A percentile compares a stretch with the other conserved stretches of the same genome.
Evolutionary conservation across 352 stramenopile species (phyloP).

Genomic region (Phytopythium ostracodes): DNA sequence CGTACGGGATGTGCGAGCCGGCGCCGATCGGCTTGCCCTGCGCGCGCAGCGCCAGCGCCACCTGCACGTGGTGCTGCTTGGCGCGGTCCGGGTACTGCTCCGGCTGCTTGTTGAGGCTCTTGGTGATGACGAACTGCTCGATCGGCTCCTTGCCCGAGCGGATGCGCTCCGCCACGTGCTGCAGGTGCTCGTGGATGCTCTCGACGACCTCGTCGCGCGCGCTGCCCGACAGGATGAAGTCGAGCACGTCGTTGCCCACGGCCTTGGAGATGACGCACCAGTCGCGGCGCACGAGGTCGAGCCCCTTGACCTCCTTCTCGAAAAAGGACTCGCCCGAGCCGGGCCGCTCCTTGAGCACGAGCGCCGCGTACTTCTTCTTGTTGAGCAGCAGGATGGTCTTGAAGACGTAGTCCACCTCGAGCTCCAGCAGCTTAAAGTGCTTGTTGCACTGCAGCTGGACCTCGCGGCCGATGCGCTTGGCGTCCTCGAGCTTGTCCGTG

Average conservation of each 20-base stretch:
- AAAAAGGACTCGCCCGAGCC: conserved; percentile 53
- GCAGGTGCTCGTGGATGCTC: conserved; percentile 95
- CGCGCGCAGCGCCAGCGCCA: conserved; percentile 94
- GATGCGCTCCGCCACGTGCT: conserved; percentile 91
- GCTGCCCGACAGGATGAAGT: conserved; percentile 96
- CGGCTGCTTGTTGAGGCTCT: conserved; percentile 98
- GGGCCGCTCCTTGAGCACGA: conserved; percentile 89
- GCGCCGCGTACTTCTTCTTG: conserved; percentile 99
- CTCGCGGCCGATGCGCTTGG: conserved; percentile 91
- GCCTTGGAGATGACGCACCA: conserved; percentile 99
- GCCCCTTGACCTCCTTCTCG: conserved; percentile 97
- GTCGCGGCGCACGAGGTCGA: conserved; percentile 97
- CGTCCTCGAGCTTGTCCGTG: conserved; percentile 91
- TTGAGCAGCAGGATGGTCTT: conserved; percentile 99
- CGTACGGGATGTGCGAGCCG: conserved; percentile 98
- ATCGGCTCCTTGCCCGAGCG: conserved; percentile 92
- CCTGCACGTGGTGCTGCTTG: conserved; percentile 96
- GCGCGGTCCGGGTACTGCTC: conserved; percentile 97
- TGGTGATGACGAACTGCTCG: conserved; percentile 99
- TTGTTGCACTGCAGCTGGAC: conserved; percentile 99
- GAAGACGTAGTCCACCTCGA: conserved; percentile 99
- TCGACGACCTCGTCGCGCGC: conserved; percentile 94
- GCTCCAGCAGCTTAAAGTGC: conserved; percentile 98
- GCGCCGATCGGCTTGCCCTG: conserved; percentile 96
- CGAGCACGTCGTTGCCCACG: conserved; percentile 94